Evolutionary conservation across 148 eudicot species (phyloP), one percentile per base, ranked within the genome.

Genomic region (Vaccinium macrocarpon): DNA sequence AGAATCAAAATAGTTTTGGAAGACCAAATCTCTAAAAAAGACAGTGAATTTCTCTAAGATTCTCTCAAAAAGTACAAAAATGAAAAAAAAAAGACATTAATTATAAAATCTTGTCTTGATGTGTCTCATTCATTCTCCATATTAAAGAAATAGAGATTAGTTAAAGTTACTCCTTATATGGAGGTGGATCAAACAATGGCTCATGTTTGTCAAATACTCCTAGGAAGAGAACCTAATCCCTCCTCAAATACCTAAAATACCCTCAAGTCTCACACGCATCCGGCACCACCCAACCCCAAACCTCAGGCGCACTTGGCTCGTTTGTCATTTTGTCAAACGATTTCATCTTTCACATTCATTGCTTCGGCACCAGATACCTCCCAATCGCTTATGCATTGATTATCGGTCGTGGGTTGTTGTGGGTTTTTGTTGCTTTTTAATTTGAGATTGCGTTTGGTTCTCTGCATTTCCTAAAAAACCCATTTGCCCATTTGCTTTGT

Each of bases 391-490:
- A 6, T 49, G 0, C 27, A 74, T 72, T 72, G 76, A 35, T 38
- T 72, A 32, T 72, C 48, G 51, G 50, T 74, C 16, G 79, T 48
- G 53, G 29, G 55, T 4, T 11, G 29, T 49, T 76, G 56, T 49
- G 16, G 55, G 79, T 46, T n/a, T 35, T 76, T 48, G 27, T n/a
- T 48, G 19, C 16, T n/a, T 21, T 23, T 7, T 48, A 5, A 38
- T 74, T 38, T 74, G 5, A 57, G 78, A 75, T 46, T 75, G 78
- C 78, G 53, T 75, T 48, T 75, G 27, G 15, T 48, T 46, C 78
- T 46, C 51, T 19, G 49, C 23, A 75, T 75, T 75, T 46, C 52
- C 52, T 42, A 7, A 75, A 72, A 29, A 21, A 61, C 4, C 16
- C 38, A 27, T 68, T 27, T 68, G 52, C 49, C 52, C 27, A 75